Percentiles rank a stretch among this genome's conserved stretches.
Conservation (phyloP, 2,329 filamentous ascomycete genomes). For the Alternaria tenuissima region DNA sequence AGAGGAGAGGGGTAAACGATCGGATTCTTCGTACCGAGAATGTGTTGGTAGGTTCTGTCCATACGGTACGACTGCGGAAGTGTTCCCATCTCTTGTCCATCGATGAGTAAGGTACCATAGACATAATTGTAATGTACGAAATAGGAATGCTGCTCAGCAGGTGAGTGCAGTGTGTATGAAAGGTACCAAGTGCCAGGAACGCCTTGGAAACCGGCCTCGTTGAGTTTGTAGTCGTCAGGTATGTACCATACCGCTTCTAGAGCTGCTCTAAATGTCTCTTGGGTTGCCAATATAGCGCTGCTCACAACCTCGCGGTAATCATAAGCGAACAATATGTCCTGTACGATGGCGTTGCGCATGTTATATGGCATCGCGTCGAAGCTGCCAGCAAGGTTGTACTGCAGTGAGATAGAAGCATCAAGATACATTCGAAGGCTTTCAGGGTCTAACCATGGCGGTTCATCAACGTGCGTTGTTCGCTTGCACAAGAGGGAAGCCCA, state of each 20-base stretch:
- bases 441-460: constrained; percentile 15
- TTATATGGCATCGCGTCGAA: constrained; percentile 44
- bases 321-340: constrained; percentile 58
- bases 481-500: constrained; percentile 66
- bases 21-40: constrained; percentile 65
- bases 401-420: constrained; percentile 55
- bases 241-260: constrained; percentile 57
- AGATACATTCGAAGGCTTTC: constrained; percentile 41
- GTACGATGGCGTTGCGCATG: constrained; percentile 54
- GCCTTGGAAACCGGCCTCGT: constrained; percentile 11
- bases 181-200: constrained; percentile 45
- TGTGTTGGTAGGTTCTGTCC: constrained; percentile 53
- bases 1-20: constrained; percentile 62
- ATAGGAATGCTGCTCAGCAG: constrained; percentile 30
- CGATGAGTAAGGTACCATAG: constrained; percentile 59
- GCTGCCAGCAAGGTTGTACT: constrained; percentile 57
- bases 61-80: constrained; percentile 63
- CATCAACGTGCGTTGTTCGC: constrained; percentile 53
- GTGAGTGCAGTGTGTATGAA: constrained; percentile 33
- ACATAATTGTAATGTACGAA: constrained; percentile 56
- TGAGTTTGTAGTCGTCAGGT: constrained; percentile 23
- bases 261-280: constrained; percentile 42
- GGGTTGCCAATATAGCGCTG: constrained; percentile 43
- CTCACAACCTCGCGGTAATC: constrained; percentile 49
- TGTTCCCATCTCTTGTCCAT: constrained; percentile 60